phyloP scores from a whole-genome alignment of 257 asterid species.

The Dorcoceras hygrometricum region DNA sequence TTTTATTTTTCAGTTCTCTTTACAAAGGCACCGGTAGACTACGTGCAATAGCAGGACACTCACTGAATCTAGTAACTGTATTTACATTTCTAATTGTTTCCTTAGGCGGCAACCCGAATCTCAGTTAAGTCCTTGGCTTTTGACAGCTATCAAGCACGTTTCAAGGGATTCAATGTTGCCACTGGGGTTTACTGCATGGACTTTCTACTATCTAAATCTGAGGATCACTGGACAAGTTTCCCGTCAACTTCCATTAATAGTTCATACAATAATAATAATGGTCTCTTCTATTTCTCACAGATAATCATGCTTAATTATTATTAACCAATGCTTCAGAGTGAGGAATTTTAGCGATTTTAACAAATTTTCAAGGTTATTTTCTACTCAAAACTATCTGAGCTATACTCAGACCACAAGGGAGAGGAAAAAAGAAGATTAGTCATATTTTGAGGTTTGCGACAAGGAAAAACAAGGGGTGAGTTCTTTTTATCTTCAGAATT shows the following conservation, averaged over 20 bases:
- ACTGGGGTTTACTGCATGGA: not conserved
- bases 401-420: not conserved
- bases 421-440: not conserved
- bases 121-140: not conserved
- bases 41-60: conserved; percentile 3
- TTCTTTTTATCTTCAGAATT: not conserved
- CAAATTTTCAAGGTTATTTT: not conserved
- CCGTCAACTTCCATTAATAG: not conserved
- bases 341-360: not conserved
- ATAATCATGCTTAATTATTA: too few relatives aligned
- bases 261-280: not conserved
- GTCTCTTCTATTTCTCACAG: not conserved
- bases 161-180: not conserved
- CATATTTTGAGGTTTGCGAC: not conserved
- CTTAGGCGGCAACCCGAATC: not conserved
- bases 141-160: not conserved
- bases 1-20: conserved; percentile 21
- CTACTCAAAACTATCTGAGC: not conserved
- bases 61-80: not conserved
- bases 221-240: not conserved
- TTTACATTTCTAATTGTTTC: not conserved
- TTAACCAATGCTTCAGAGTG: not conserved
- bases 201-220: not conserved
- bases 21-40: conserved; percentile 15
- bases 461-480: not conserved